A percentile compares a stretch with the other conserved stretches of the same genome.
These are phyloP conservation scores for Diaporthe ampelina DNA, from an alignment of 2,329 filamentous ascomycete genomes.

Conservation along the genomic window DNA sequence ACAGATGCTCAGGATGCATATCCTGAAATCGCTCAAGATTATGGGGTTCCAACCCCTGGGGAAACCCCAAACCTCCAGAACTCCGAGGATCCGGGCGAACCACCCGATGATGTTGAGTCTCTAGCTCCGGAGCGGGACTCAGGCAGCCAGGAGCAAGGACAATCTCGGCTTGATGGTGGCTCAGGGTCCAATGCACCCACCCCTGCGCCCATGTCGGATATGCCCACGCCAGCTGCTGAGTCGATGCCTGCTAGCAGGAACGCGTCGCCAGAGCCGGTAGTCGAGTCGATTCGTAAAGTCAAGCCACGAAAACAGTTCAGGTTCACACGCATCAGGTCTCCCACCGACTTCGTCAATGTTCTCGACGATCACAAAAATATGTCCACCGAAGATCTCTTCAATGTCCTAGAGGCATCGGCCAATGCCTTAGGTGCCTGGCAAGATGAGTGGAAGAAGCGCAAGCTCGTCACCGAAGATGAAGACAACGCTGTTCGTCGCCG, in stretches of 20 bases:
- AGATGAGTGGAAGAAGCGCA: slow-evolving; percentile 65
- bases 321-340: slow-evolving; percentile 65
- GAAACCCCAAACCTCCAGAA: slow-evolving; percentile 37
- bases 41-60: slow-evolving; percentile 33
- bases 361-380: slow-evolving; percentile 66
- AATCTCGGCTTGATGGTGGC: slow-evolving; percentile 35
- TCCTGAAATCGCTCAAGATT: slow-evolving; percentile 37
- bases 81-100: slow-evolving; percentile 35
- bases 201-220: slow-evolving; percentile 46
- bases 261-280: slow-evolving; percentile 36
- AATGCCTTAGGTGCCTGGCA: slow-evolving; percentile 65
- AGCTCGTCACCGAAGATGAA: slow-evolving; percentile 67
- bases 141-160: slow-evolving; percentile 31
- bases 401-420: slow-evolving; percentile 60
- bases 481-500: slow-evolving; percentile 68
- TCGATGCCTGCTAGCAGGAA: slow-evolving; percentile 39
- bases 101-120: slow-evolving; percentile 33
- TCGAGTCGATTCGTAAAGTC: slow-evolving; percentile 40
- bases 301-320: slow-evolving; percentile 53
- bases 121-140: slow-evolving; percentile 30
- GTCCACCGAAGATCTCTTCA: slow-evolving; percentile 60
- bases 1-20: slow-evolving; percentile 35
- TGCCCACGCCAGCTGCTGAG: slow-evolving; percentile 38
- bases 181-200: slow-evolving; percentile 38
- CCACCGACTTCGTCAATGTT: slow-evolving; percentile 62